phyloP scores from a whole-genome alignment of 2,329 filamentous ascomycete genomes.

The Fusarium succisae region DNA sequence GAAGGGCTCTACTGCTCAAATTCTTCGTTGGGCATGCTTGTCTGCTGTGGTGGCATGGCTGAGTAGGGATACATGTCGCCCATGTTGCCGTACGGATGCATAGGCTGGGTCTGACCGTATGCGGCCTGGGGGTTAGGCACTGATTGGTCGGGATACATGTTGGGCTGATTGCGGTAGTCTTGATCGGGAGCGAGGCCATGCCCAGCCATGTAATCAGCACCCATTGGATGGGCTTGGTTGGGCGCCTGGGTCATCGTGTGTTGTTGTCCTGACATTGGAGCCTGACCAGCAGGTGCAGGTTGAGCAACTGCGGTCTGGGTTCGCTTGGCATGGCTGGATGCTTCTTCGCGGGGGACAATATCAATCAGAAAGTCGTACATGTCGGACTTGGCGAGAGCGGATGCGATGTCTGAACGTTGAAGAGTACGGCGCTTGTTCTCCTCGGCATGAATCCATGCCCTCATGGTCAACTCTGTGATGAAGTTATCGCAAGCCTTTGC shows the following conservation, averaged over 20 bases:
- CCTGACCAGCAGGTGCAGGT: conserved; percentile 59
- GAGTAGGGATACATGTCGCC: conserved; percentile 88
- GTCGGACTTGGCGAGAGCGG: conserved; percentile 93
- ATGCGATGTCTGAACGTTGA: conserved; percentile 95
- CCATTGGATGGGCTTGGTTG: conserved; percentile 69
- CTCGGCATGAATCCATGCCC: conserved; percentile 98
- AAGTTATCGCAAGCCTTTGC: conserved; percentile 99
- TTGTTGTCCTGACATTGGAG: conserved; percentile 63
- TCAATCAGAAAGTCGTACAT: conserved; percentile 99
- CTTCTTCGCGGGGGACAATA: conserved; percentile 96
- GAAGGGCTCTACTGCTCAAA: conserved; percentile 49
- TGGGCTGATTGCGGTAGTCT: conserved; percentile 81
- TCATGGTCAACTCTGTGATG: conserved; percentile 98
- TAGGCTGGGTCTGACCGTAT: conserved; percentile 82
- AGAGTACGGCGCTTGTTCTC: conserved; percentile 98
- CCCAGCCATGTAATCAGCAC: conserved; percentile 70
- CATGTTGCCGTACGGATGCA: conserved; percentile 75
- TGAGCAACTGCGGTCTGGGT: conserved; percentile 58
- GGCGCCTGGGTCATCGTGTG: conserved; percentile 63
- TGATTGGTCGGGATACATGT: conserved; percentile 85
- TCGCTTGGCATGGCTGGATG: conserved; percentile 84
- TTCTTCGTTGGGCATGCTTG: conserved; percentile 62
- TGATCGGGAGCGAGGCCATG: conserved; percentile 74
- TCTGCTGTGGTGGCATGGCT: conserved; percentile 83
- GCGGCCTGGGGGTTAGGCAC: conserved; percentile 75